phyloP scores from a whole-genome alignment of 139 green algal genomes.

The Dunaliella sp. region DNA sequence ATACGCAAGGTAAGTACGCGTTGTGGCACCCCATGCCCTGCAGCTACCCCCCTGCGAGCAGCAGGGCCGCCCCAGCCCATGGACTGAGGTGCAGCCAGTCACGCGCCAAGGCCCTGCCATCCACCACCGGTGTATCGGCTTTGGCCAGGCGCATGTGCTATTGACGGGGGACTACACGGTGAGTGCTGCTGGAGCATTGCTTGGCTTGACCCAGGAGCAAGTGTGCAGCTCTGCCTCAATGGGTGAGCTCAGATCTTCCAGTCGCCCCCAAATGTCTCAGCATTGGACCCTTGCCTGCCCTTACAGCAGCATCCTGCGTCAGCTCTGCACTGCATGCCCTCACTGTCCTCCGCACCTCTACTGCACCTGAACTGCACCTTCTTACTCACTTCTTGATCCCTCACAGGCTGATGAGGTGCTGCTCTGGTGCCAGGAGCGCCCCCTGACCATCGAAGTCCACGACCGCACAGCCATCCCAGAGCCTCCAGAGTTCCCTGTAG shows the following conservation, averaged over 20 bases:
- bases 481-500: slow-evolving; percentile 42
- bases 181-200: neutral
- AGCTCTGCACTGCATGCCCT: no score
- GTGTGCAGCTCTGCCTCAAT: no score
- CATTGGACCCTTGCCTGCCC: no score
- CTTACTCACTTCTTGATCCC: no score
- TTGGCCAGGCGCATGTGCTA: slow-evolving; percentile 30
- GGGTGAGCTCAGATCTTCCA: no score
- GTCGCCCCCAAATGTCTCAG: no score
- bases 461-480: slow-evolving; percentile 43
- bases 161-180: slow-evolving; percentile 26
- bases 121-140: slow-evolving; percentile 12
- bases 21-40: no score
- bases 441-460: slow-evolving; percentile 44
- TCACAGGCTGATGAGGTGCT: slow-evolving; percentile 25
- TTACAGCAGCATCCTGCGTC: no score
- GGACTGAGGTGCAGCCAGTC: neutral
- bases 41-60: slow-evolving; percentile 5
- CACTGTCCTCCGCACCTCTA: no score
- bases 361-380: no score
- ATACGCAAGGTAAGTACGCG: no score
- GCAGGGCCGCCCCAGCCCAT: neutral
- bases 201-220: no score
- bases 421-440: slow-evolving; percentile 19
- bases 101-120: neutral